Evolutionary conservation across 495 filamentous ascomycete genomes (phyloP).

Genomic region (Podospora sp.): DNA sequence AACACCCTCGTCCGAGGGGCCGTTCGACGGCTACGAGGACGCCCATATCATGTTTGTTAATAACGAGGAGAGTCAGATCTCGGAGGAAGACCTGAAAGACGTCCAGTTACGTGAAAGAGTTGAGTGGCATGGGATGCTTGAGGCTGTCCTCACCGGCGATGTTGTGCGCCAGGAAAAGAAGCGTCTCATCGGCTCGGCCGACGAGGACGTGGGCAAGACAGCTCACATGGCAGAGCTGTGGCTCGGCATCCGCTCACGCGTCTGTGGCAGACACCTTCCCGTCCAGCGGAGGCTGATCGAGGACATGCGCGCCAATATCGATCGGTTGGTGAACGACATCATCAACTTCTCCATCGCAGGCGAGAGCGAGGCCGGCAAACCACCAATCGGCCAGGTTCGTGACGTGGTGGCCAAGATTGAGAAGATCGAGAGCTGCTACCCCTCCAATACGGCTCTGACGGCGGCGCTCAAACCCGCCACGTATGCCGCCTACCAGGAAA

Average conservation of each 20-base stretch:
- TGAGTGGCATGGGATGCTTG: slow-evolving; percentile 98
- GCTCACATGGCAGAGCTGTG: slow-evolving; percentile 83
- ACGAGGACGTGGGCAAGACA: slow-evolving; percentile 68
- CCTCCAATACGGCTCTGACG: slow-evolving; percentile 73
- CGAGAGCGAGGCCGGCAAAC: slow-evolving; percentile 86
- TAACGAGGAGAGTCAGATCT: slow-evolving; percentile 82
- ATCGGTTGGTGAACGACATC: slow-evolving; percentile 77
- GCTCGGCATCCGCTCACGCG: slow-evolving; percentile 80
- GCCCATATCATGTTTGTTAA: slow-evolving; percentile 88
- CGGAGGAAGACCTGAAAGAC: slow-evolving; percentile 84
- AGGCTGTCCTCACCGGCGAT: slow-evolving; percentile 92
- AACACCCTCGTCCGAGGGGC: slow-evolving; percentile 81
- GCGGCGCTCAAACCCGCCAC: slow-evolving; percentile 69
- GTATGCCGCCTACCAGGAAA: slow-evolving; percentile 73
- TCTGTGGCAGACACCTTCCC: slow-evolving; percentile 79
- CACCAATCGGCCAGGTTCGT: slow-evolving; percentile 80
- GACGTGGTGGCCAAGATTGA: slow-evolving; percentile 88
- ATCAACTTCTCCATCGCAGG: slow-evolving; percentile 93
- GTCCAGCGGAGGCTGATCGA: slow-evolving; percentile 83
- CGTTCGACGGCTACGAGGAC: slow-evolving; percentile 84
- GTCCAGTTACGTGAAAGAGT: slow-evolving; percentile 86
- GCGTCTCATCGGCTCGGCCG: slow-evolving; percentile 79
- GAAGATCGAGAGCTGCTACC: slow-evolving; percentile 80
- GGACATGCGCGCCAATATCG: slow-evolving; percentile 69
- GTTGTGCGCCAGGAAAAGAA: slow-evolving; percentile 98